Evolutionary conservation across 2,329 filamentous ascomycete genomes (phyloP).

Genomic region (Stagonosporopsis tanaceti): DNA sequence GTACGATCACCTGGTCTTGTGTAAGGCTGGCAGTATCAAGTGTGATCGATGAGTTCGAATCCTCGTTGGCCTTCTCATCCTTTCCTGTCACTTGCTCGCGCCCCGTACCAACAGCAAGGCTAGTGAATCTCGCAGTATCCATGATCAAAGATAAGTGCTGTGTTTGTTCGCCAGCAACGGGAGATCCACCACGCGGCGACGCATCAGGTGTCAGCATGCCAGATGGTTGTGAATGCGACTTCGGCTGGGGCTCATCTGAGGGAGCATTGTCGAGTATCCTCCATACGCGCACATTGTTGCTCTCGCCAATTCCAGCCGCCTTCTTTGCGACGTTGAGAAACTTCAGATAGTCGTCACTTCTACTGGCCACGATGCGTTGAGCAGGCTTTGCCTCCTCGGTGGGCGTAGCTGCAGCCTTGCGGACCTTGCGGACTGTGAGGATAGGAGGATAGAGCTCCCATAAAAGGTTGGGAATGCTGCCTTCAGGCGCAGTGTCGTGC

Average conservation of each 20-base stretch:
- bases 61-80: slow-evolving; percentile 76
- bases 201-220: slow-evolving; percentile 57
- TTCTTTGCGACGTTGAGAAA: slow-evolving; percentile 80
- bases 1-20: slow-evolving; percentile 78
- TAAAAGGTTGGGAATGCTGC: slow-evolving; percentile 68
- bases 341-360: slow-evolving; percentile 72
- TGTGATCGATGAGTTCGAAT: slow-evolving; percentile 78
- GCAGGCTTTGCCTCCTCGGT: slow-evolving; percentile 70
- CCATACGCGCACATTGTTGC: slow-evolving; percentile 81
- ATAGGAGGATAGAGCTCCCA: slow-evolving; percentile 87
- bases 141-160: slow-evolving; percentile 63
- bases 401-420: slow-evolving; percentile 65
- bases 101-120: slow-evolving; percentile 68
- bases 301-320: slow-evolving; percentile 70
- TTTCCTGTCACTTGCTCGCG: slow-evolving; percentile 69
- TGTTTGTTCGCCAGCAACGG: slow-evolving; percentile 36
- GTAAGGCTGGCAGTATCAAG: slow-evolving; percentile 72
- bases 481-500: slow-evolving; percentile 74
- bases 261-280: slow-evolving; percentile 62
- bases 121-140: slow-evolving; percentile 68
- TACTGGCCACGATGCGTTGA: slow-evolving; percentile 73
- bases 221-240: slow-evolving; percentile 34
- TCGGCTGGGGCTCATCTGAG: slow-evolving; percentile 40
- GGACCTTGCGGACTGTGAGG: slow-evolving; percentile 83
- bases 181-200: slow-evolving; percentile 55